Evolutionary conservation across 768 basidiomycete genomes (phyloP).

Genomic region (Kwoniella newhampshirensis): DNA sequence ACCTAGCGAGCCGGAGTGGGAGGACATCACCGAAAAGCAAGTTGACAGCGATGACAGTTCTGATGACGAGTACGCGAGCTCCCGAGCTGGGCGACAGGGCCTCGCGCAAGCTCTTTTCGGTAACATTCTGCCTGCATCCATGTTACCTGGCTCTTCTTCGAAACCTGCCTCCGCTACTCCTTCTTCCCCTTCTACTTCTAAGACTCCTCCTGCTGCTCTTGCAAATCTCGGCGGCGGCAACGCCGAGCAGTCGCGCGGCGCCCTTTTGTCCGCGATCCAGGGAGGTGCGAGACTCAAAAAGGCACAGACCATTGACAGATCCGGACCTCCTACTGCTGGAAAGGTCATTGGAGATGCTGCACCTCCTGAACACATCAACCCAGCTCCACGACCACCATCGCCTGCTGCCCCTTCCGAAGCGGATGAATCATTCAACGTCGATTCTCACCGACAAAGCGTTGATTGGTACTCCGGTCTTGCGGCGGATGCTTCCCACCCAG

Average conservation of each 20-base stretch:
- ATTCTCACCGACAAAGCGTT: constrained; percentile 70
- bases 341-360: constrained; percentile 70
- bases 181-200: constrained; percentile 48
- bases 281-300: constrained; percentile 69
- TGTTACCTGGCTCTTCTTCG: constrained; percentile 48
- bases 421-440: constrained; percentile 23
- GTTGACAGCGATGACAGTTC: constrained; percentile 61
- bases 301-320: constrained; percentile 79
- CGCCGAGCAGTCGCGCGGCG: constrained; percentile 55
- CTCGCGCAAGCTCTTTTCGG: constrained; percentile 81
- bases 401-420: constrained; percentile 46
- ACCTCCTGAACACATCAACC: constrained; percentile 69
- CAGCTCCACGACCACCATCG: constrained; percentile 50
- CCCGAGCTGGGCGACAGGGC: constrained; percentile 64
- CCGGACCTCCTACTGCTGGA: constrained; percentile 59
- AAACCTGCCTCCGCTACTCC: constrained; percentile 45
- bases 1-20: constrained; percentile 73
- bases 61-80: constrained; percentile 74
- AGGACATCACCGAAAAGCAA: constrained; percentile 70
- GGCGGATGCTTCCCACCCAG: constrained; percentile 59
- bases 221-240: constrained; percentile 56
- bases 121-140: constrained; percentile 60
- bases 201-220: constrained; percentile 56
- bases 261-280: constrained; percentile 76
- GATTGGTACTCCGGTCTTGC: constrained; percentile 91